Conservation (phyloP, 768 basidiomycete genomes). For the Hypsizygus marmoreus region DNA sequence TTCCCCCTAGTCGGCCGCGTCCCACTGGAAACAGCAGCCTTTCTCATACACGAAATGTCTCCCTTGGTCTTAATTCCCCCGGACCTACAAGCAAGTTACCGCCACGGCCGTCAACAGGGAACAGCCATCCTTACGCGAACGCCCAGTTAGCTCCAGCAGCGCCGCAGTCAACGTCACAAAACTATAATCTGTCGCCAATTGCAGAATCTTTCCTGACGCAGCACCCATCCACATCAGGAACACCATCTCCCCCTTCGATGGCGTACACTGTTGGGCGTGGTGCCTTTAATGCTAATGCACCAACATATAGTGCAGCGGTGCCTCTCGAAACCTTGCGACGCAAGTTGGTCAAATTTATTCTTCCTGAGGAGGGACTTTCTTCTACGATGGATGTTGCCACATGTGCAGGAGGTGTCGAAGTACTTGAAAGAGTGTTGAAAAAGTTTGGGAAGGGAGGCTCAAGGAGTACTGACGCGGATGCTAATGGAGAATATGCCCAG, state of each 20-base stretch:
- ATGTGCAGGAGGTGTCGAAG: conserved; percentile 80
- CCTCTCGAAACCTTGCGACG: conserved; percentile 79
- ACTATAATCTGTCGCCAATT: conserved; percentile 68
- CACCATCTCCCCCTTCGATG: conserved; percentile 50
- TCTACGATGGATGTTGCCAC: conserved; percentile 81
- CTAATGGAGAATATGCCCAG: conserved; percentile 57
- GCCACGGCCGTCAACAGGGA: conserved; percentile 43
- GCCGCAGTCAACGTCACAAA: conserved; percentile 30
- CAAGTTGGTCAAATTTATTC: conserved; percentile 85
- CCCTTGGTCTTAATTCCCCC: conserved; percentile 47
- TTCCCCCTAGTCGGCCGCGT: conserved; percentile 35
- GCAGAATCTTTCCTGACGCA: conserved; percentile 58
- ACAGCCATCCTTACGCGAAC: conserved; percentile 62
- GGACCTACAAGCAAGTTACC: conserved; percentile 44
- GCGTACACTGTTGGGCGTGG: conserved; percentile 62
- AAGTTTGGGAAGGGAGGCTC: conserved; percentile 77
- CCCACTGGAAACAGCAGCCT: conserved; percentile 20
- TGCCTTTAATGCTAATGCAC: conserved; percentile 51
- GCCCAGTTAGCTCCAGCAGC: conserved; percentile 47
- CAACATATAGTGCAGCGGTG: conserved; percentile 44
- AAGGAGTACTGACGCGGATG: conserved; percentile 43
- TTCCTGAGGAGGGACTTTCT: conserved; percentile 80
- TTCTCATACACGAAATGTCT: conserved; percentile 54
- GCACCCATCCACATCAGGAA: conserved; percentile 33
- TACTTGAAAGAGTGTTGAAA: conserved; percentile 84